Evolutionary conservation across 2,329 filamentous ascomycete species (phyloP), one percentile per base, ranked within the genome.

Genomic region (Trichoderma harzianum): DNA sequence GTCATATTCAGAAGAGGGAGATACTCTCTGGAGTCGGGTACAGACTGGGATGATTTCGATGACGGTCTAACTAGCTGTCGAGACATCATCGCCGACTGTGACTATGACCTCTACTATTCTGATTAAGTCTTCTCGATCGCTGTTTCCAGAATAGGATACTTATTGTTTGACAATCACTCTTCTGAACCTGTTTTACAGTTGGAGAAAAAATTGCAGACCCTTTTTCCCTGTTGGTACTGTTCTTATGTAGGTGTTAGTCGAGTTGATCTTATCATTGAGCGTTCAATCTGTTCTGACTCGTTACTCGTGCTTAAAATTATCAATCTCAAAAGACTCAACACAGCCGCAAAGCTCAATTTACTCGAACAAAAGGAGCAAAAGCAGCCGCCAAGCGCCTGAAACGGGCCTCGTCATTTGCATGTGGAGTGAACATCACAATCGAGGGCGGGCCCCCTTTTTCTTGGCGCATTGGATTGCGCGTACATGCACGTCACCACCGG

Each of bases 401-500:
- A 69, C 66, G 36, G 18, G 66, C 66, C 16, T 69, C 66, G 66
- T 51, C 39, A 69, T 69, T 69, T 32, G 66, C 32, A 26, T 36
- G 57, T 58, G 60, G 67, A 69, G 57, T 61, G 67, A 69, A 51
- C 28, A 69, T 69, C 67, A 43, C 67, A 64, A 71, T 65, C 32
- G 60, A 57, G 47, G 43, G 51, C 34, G 28, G 34, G 61, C 8
- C 58, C 69, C 61, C 39, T n/a, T 71, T 60, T 43, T 65, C 26
- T 43, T 14, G 26, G 55, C 18, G 61, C 30, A 26, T 47, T 58
- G 69, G 69, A 65, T 71, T 65, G 69, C 69, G 69, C 61, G 69
- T 71, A 71, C 67, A 69, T 62, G 57, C 67, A 62, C 67, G 67
- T 69, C 67, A 69, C 57, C 57, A 26, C 55, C 55, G 55, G 36